These are phyloP conservation scores for Mucor lusitanicus DNA, from an alignment of 371 early-diverging fungal species.

Conservation along the genomic window DNA sequence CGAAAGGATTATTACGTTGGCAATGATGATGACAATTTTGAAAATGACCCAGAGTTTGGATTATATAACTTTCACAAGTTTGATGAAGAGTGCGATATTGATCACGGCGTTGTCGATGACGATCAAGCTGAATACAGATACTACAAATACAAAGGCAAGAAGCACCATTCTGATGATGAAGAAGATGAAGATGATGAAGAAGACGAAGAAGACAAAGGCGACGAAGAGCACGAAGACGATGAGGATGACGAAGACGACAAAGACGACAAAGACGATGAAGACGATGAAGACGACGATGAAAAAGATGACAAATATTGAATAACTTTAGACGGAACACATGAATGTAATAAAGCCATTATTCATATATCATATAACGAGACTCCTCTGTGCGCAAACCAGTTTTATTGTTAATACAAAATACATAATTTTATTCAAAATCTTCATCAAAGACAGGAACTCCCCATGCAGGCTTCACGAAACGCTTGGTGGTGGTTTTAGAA, in stretches of 20 bases:
- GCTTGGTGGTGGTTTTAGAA: constrained; percentile 32
- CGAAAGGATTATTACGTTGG: not conserved
- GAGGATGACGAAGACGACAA: not conserved
- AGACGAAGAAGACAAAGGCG: not conserved
- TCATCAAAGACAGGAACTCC: constrained; percentile 47
- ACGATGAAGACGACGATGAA: not conserved
- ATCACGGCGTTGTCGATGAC: not conserved
- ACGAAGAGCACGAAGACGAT: not conserved
- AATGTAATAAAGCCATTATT: no score
- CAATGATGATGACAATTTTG: not conserved
- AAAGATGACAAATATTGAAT: no score
- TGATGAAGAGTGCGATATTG: not conserved
- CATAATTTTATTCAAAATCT: constrained; percentile 18
- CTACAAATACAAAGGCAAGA: not conserved
- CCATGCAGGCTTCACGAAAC: constrained; percentile 41
- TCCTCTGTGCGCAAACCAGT: not conserved
- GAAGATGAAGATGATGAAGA: not conserved
- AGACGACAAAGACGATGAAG: not conserved
- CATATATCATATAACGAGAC: no score
- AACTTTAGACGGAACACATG: no score
- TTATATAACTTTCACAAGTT: not conserved
- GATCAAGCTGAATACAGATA: not conserved
- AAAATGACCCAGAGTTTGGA: not conserved
- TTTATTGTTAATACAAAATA: not conserved
- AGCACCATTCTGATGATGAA: not conserved